Base-by-base conservation (phyloP, 2,329 filamentous ascomycete species). In the Myriangium duriaei region DNA sequence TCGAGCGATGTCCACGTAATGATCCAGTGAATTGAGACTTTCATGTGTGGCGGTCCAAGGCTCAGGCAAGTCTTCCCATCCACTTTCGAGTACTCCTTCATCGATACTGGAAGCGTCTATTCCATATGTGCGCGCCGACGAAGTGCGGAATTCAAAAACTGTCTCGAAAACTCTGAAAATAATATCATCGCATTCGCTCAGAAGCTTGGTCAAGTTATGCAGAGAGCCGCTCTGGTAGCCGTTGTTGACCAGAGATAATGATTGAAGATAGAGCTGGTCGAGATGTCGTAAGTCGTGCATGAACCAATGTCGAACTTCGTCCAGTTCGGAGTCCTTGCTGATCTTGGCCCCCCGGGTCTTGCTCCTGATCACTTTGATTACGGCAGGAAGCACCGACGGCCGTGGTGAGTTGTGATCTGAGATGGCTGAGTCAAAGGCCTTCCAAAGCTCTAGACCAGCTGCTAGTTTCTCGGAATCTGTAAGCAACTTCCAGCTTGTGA, bases 401-500 rank as follows among this genome's bases (percentile, higher is more conserved):
- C 17, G 29, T n/a, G 33, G 11, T 4, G 35, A 34, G 18, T 15
- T 12, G 4, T 42, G 77, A 76, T 54, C 81, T 78, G 49, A 76
- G 81, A 26, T 26, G 21, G 21, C 21, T 26, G 21, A 7, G 6
- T 81, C 76, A 79, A 82, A 91, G 1, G 81, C 80, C 33, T 92
- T 68, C 30, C 91, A 75, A 40, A 81, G 67, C 39, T 86, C 76
- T 47, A 92, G 69, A 17, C 72, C 71, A 24, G 86, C 82, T 30
- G 80, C 76, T 62, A 96, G 72, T 59, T 87, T 94, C 57, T 98
- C 91, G 0, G 88, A 88, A 51, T 88, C 78, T 68, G 78, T 82
- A n/a, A 98, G 64, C 19, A 98, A 61, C 45, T 72, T 69, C 86
- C 87, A 96, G 48, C 77, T 76, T 1, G 78, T 78, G 15, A 63